phyloP scores from a whole-genome alignment of 805 yeast genomes.

The Wickerhamiella azyma region DNA sequence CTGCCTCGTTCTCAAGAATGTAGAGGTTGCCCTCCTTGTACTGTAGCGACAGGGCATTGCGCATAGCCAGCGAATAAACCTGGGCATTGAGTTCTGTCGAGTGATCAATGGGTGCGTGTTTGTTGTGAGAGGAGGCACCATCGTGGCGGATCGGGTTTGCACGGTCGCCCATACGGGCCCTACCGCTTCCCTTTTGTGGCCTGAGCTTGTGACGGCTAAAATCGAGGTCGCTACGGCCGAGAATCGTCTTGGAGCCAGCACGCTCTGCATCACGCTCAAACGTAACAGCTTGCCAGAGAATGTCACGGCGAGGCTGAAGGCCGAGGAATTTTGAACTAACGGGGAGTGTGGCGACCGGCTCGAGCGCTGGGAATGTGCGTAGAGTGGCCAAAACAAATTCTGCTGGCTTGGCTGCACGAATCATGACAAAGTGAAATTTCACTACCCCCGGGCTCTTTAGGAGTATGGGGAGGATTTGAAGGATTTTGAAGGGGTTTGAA shows the following conservation, averaged over 20 bases:
- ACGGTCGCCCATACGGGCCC: constrained; percentile 91
- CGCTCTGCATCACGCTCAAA: constrained; percentile 81
- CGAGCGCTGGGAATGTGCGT: constrained; percentile 79
- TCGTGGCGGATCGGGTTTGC: constrained; percentile 85
- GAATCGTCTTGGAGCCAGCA: constrained; percentile 79
- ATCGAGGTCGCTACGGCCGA: constrained; percentile 75
- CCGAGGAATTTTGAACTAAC: constrained; percentile 58
- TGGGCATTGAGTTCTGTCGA: constrained; percentile 62
- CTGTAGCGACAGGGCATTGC: constrained; percentile 69
- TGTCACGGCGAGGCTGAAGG: constrained; percentile 73
- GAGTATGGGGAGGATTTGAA: no score
- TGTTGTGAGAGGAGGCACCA: constrained; percentile 82
- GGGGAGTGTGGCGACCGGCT: constrained; percentile 67
- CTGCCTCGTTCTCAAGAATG: constrained; percentile 46
- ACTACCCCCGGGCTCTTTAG: no score
- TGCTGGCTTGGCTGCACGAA: constrained; percentile 33
- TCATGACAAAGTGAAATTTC: constrained; percentile 4
- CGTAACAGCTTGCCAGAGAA: constrained; percentile 87
- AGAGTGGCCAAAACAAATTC: constrained; percentile 61
- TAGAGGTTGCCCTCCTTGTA: constrained; percentile 62
- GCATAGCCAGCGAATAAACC: constrained; percentile 61
- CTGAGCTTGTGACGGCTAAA: constrained; percentile 69
- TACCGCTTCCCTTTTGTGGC: constrained; percentile 89
- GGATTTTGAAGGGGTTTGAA: no score
- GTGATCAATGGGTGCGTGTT: constrained; percentile 82